Conservation (phyloP, 2,329 filamentous ascomycete species). For the Stagonosporopsis rhizophila region DNA sequence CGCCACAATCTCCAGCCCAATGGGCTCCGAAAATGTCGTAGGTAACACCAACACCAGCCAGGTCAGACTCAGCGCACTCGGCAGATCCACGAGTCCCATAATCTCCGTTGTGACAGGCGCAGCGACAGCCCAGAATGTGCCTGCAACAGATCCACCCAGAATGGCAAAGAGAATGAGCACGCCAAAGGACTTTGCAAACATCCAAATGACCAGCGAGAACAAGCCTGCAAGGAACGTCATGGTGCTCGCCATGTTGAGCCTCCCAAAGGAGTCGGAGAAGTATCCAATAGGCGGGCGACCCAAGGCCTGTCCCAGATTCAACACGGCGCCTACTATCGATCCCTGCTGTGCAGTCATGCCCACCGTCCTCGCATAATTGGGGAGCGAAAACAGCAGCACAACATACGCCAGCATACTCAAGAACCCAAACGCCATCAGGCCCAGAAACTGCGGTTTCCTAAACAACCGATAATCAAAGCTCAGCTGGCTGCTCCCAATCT, state of each 20-base stretch:
- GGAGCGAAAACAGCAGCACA: constrained; percentile 77
- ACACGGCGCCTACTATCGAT: constrained; percentile 73
- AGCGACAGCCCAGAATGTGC: constrained; percentile 70
- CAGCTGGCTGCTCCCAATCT: constrained; percentile 69
- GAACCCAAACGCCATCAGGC: constrained; percentile 72
- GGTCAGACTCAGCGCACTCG: constrained; percentile 72
- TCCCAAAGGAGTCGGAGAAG: constrained; percentile 72
- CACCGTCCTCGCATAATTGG: constrained; percentile 73
- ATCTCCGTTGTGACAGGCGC: constrained; percentile 76
- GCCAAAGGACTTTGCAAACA: constrained; percentile 70
- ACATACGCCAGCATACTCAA: constrained; percentile 77
- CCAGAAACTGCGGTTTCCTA: constrained; percentile 65
- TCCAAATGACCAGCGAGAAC: constrained; percentile 75
- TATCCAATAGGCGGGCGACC: constrained; percentile 76
- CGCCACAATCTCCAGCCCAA: constrained; percentile 62
- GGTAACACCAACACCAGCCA: constrained; percentile 77
- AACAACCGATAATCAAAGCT: constrained; percentile 60
- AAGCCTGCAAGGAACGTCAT: constrained; percentile 71
- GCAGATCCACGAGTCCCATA: constrained; percentile 72
- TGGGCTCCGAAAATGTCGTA: constrained; percentile 67
- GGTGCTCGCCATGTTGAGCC: constrained; percentile 73
- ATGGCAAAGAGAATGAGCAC: constrained; percentile 75
- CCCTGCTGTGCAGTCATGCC: constrained; percentile 73
- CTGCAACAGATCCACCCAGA: constrained; percentile 70
- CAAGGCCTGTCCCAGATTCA: constrained; percentile 72